Evolutionary conservation across 306 rosid species (phyloP).

Genomic region (Ceratonia siliqua): DNA sequence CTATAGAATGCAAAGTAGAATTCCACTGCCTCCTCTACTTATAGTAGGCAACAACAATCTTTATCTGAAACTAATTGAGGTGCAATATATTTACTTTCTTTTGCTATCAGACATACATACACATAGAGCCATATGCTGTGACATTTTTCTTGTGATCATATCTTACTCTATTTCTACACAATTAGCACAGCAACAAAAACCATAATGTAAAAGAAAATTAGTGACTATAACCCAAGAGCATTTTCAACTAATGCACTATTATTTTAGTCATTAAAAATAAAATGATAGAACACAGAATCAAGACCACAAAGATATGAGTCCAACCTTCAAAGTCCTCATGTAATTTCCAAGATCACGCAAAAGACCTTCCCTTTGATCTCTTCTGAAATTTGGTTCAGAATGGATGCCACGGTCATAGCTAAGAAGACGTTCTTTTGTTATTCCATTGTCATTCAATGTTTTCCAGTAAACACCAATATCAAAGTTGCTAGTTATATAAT

Average conservation of each 20-base stretch:
- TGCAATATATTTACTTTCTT: conserved; percentile 29
- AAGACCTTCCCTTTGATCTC: conserved; percentile 85
- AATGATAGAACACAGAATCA: conserved; percentile 16
- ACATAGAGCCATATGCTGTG: neutral
- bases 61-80: neutral
- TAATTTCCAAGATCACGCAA: conserved; percentile 82
- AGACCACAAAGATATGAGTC: conserved; percentile 32
- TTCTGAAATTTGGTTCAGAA: conserved; percentile 77
- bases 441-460: conserved; percentile 89
- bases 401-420: conserved; percentile 96
- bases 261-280: too few relatives aligned
- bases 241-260: conserved; percentile 18
- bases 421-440: conserved; percentile 93
- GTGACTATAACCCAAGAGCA: conserved; percentile 22
- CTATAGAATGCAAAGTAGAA: conserved; percentile 28
- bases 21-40: neutral
- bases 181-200: conserved; percentile 24
- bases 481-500: conserved; percentile 72
- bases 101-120: neutral
- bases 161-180: conserved; percentile 3
- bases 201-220: conserved; percentile 1
- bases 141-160: conserved; percentile 17
- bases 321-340: conserved; percentile 95
- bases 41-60: conserved; percentile 22
- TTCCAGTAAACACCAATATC: conserved; percentile 85